Percentiles rank a stretch among this genome's conserved stretches.
phyloP scores from a whole-genome alignment of 1,284 basidiomycete species.

The Trichosporon ovoides region DNA sequence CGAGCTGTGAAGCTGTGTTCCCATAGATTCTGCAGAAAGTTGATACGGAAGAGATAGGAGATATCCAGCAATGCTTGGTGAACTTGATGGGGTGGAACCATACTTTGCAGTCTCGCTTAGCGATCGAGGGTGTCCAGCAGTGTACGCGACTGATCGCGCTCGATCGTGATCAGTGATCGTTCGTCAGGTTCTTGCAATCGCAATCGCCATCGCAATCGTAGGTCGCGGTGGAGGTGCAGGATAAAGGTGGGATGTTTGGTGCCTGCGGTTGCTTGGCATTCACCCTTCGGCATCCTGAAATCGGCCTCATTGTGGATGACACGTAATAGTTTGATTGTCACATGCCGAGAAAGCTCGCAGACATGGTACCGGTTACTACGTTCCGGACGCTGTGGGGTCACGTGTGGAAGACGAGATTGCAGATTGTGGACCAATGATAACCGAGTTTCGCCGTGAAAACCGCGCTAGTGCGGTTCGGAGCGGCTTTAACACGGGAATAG shows the following conservation, averaged over 20 bases:
- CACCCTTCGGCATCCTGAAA: too few relatives aligned
- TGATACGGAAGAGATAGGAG: too few relatives aligned
- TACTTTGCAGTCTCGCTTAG: too few relatives aligned
- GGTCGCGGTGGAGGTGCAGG: neutral
- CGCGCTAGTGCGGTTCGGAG: conserved; percentile 5
- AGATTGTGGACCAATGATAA: conserved; percentile 1
- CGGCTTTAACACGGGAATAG: neutral
- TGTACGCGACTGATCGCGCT: too few relatives aligned
- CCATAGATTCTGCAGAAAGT: too few relatives aligned
- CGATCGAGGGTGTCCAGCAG: too few relatives aligned
- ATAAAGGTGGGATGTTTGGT: neutral
- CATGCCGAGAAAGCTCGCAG: neutral
- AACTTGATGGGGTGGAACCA: too few relatives aligned
- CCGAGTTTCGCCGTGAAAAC: neutral
- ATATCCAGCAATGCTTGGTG: too few relatives aligned
- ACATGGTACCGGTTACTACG: conserved; percentile 1
- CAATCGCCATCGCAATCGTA: too few relatives aligned
- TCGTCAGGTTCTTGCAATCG: too few relatives aligned
- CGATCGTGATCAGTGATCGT: too few relatives aligned
- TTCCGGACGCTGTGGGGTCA: neutral
- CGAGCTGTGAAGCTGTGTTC: too few relatives aligned
- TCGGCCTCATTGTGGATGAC: neutral
- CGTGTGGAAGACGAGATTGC: neutral
- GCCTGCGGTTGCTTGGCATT: neutral
- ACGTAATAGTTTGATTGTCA: neutral